These are phyloP conservation scores for Theileria sp. DNA, from an alignment of 169 alveolate species.

Conservation along the genomic window DNA sequence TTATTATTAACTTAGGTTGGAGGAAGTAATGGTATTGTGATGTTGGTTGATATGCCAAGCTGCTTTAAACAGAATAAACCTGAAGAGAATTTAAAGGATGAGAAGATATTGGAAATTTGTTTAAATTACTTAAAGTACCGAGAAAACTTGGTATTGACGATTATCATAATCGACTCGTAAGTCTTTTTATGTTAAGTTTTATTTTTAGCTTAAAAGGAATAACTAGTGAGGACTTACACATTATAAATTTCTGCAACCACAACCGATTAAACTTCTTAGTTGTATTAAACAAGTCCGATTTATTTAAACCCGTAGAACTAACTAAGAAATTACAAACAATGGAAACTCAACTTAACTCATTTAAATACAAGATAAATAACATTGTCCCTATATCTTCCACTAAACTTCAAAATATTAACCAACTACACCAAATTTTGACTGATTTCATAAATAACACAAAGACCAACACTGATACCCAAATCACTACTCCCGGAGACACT, in stretches of 20 bases:
- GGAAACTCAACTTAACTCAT: conserved; percentile 45
- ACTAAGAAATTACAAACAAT: conserved; percentile 62
- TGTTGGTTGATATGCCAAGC: conserved; percentile 80
- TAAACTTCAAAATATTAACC: conserved; percentile 72
- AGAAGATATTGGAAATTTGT: conserved; percentile 68
- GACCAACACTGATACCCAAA: not conserved
- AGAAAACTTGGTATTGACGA: conserved; percentile 65
- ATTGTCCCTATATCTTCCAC: conserved; percentile 71
- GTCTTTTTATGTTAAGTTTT: not conserved
- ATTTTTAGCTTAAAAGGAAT: conserved; percentile 67
- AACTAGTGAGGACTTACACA: conserved; percentile 71
- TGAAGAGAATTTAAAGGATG: conserved; percentile 65
- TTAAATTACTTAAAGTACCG: conserved; percentile 71
- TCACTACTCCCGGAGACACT: not conserved
- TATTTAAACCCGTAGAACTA: conserved; percentile 47
- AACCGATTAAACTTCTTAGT: conserved; percentile 70
- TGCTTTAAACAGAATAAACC: conserved; percentile 69
- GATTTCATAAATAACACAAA: conserved; percentile 38
- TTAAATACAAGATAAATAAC: conserved; percentile 56
- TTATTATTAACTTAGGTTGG: conserved; percentile 57
- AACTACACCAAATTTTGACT: conserved; percentile 64
- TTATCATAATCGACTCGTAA: conserved; percentile 69
- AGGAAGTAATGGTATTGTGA: conserved; percentile 64
- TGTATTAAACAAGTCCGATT: conserved; percentile 75
- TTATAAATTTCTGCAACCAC: conserved; percentile 70